Evolutionary conservation across 2,329 filamentous ascomycete genomes (phyloP).

Genomic region (Purpureocillium lavendulum): DNA sequence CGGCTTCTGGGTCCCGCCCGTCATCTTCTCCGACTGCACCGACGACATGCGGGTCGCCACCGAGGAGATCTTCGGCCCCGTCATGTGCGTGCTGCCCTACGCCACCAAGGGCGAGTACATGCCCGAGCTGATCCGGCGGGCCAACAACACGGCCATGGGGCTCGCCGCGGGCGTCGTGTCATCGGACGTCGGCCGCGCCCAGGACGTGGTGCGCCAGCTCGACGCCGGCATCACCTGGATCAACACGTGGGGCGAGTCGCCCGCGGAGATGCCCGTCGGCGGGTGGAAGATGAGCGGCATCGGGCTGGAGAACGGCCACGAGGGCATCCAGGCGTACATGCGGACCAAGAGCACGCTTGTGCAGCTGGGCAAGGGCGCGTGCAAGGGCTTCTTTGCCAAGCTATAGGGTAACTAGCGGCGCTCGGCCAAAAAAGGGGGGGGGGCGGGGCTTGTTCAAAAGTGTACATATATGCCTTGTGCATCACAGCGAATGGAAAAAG

Average conservation of each 20-base stretch:
- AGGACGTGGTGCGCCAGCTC: slow-evolving; percentile 60
- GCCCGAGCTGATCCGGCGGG: slow-evolving; percentile 61
- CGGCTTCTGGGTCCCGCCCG: slow-evolving; percentile 81
- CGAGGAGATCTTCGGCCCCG: slow-evolving; percentile 85
- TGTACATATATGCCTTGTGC: background rate
- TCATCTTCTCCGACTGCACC: slow-evolving; percentile 78
- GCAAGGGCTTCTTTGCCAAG: slow-evolving; percentile 64
- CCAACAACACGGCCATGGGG: slow-evolving; percentile 70
- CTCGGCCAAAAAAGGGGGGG: too few species aligned
- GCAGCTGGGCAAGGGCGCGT: slow-evolving; percentile 61
- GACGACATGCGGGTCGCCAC: slow-evolving; percentile 71
- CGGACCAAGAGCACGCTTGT: slow-evolving; percentile 83
- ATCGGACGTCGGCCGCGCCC: slow-evolving; percentile 63
- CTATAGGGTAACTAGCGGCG: slow-evolving; percentile 33
- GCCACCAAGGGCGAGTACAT: slow-evolving; percentile 35
- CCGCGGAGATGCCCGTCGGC: slow-evolving; percentile 86
- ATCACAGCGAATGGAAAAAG: background rate
- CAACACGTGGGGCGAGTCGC: slow-evolving; percentile 88
- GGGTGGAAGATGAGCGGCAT: slow-evolving; percentile 89
- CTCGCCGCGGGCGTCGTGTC: slow-evolving; percentile 82
- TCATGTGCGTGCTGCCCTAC: slow-evolving; percentile 75
- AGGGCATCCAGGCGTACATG: slow-evolving; percentile 74
- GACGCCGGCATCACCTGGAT: slow-evolving; percentile 88
- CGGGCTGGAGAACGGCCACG: slow-evolving; percentile 77
- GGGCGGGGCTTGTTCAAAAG: too few species aligned